Base-by-base conservation (phyloP, 2,329 filamentous ascomycete genomes). In the Sporothrix mexicana region DNA sequence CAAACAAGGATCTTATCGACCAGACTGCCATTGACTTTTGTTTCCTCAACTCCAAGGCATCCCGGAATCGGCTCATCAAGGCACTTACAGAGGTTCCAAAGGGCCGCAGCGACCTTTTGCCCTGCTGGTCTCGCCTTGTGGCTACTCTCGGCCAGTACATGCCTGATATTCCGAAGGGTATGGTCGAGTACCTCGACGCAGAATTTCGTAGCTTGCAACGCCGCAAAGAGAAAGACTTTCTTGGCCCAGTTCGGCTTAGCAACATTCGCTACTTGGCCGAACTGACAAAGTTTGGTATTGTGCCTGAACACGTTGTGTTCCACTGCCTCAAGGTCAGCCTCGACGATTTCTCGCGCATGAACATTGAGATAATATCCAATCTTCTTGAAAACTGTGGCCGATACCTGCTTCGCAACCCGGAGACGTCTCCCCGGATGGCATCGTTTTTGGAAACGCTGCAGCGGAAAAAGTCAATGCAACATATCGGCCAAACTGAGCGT, bases 221-320 rank as follows among this genome's bases (percentile, higher is more conserved):
- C 69, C 94, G 97, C 74, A 99, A 99, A 80, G 95, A 97, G 74
- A 99, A 99, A 80, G 97, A 99, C 77, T 98, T 99, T 75, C 86
- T 98, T 0, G 95, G 95, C 0, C 95, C 97, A 81, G 94, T 98
- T 67, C 92, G 96, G 59, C 91, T 97, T 77, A 91, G 93, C 82
- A 98, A 98, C 79, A 95, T 98, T 75, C 93, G 97, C n/a, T 99
- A 99, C 80, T 89, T 99, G 69, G 95, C 96, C 8, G 96, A 99
- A 82, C 84, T 99, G 79, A 99, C 96, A 73, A 99, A 99, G 80
- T 99, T 99, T 79, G 95, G 96, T 45, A 94, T 98, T 45, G 96
- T 99, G 9, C 96, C 97, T 0, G 96, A 99, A 81, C 96, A 99
- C 81, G 95, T 99, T 76, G 97, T 99, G 71, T 99, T 99, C 79